Evolutionary conservation across 106 monocot genomes (phyloP), one percentile per base, ranked within the genome.

Genomic region (Dendrobium chrysotoxum): DNA sequence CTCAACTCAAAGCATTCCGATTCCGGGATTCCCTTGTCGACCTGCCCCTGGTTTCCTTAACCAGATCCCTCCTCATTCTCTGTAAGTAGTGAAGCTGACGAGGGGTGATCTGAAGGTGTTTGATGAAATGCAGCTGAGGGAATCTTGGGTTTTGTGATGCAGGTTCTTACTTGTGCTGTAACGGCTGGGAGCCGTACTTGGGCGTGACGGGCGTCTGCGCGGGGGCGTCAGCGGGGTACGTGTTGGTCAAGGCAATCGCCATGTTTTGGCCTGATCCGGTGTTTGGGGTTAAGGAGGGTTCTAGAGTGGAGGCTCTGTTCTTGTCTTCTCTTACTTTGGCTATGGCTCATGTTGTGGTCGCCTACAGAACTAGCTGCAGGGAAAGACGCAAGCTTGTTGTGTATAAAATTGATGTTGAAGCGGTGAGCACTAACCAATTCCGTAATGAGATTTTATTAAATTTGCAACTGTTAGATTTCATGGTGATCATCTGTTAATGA

Each of bases 331-430:
- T 86, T 70, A 77, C 72, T 6, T 73, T 92, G 68, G 89, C 89
- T 26, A 72, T 84, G 45, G 92, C 92, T 7, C 92, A 92, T 30
- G 50, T 87, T 5, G 79, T 84, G 17, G 92, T 83, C 7, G 92
- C 92, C 1, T 89, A 92, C 65, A 28, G 80, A 71, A 87, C 85
- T 5, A 86, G 78, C 71, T 92, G 89, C 75, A 75, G 92, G 74
- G 85, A 89, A 81, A 61, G 89, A 71, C 65, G 92, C 55, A 89
- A 89, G 83, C 53, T 89, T 72, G 71, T 89, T 21, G 89, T 92
- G 26, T 92, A 82, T 77, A 85, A 85, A 77, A 92, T 92, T 77
- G 92, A 92, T 72, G 81, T 92, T n/a, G 92, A 92, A 89, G 89
- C 92, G 31, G 92, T 87, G 67, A 79, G 78, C 1, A 28, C 39